Evolutionary conservation across 805 yeast species (phyloP).

Genomic region (Debaryomyces hansenii): DNA sequence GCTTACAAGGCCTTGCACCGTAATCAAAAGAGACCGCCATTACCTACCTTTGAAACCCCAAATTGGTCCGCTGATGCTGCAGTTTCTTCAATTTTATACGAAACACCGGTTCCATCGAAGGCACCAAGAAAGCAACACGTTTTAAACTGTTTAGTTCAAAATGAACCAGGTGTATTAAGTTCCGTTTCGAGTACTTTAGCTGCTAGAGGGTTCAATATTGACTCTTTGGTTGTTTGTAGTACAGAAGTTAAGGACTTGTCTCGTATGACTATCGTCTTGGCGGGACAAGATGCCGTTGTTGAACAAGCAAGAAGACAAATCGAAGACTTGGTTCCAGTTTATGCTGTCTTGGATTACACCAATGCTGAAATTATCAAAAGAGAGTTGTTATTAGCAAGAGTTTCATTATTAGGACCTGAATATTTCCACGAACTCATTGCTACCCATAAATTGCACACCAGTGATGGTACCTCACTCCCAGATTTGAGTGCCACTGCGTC

Average conservation of each 20-base stretch:
- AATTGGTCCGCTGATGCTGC: constrained; percentile 96
- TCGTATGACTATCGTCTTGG: constrained; percentile 93
- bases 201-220: constrained; percentile 97
- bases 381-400: constrained; percentile 88
- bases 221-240: constrained; percentile 92
- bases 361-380: constrained; percentile 86
- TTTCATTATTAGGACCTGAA: constrained; percentile 95
- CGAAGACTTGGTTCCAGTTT: constrained; percentile 96
- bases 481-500: constrained; percentile 46
- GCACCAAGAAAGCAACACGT: constrained; percentile 81
- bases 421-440: constrained; percentile 92
- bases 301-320: constrained; percentile 98
- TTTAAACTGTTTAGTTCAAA: constrained; percentile 94
- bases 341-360: constrained; percentile 94
- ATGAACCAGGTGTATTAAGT: constrained; percentile 97
- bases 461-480: constrained; percentile 40
- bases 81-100: constrained; percentile 91
- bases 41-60: constrained; percentile 92
- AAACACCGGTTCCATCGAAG: constrained; percentile 68
- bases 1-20: constrained; percentile 92
- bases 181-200: constrained; percentile 94
- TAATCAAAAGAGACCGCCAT: constrained; percentile 80
- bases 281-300: constrained; percentile 92
- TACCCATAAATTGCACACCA: constrained; percentile 62
- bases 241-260: constrained; percentile 95